A percentile compares a stretch with the other conserved stretches of the same genome.
Evolutionary conservation across 2,329 filamentous ascomycete genomes (phyloP).

Genomic region (Stenocarpella maydis): DNA sequence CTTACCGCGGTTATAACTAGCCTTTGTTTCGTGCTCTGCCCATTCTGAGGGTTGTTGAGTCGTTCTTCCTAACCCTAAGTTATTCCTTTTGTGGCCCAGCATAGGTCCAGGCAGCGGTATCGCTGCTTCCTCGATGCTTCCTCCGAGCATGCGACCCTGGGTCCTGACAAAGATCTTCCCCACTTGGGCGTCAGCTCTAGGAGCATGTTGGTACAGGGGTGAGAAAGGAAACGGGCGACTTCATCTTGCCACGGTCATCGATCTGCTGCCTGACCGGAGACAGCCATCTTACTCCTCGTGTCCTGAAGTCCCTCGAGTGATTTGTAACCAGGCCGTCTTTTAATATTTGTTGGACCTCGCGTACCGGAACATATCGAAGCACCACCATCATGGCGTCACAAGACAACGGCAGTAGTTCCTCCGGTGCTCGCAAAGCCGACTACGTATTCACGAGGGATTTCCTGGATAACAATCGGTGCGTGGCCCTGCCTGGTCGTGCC

Average conservation of each 20-base stretch:
- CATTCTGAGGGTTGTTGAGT: too few relatives aligned
- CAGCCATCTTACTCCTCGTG: not conserved
- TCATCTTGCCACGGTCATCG: not conserved
- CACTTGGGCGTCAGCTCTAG: not conserved
- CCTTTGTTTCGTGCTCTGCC: too few relatives aligned
- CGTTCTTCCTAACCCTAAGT: too few relatives aligned
- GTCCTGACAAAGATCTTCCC: not conserved
- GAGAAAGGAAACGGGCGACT: not conserved
- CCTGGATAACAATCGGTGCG: constrained; percentile 23
- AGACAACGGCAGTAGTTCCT: not conserved
- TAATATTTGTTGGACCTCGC: too few relatives aligned
- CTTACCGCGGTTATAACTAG: too few relatives aligned
- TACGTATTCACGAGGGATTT: constrained; percentile 28
- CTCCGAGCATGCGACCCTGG: too few relatives aligned
- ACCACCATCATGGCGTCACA: not conserved
- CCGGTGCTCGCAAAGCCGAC: not conserved
- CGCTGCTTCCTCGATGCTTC: too few relatives aligned
- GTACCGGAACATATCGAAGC: not conserved
- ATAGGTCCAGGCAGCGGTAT: too few relatives aligned
- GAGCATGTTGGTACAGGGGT: not conserved
- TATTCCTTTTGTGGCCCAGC: too few relatives aligned
- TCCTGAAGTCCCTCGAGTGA: not conserved
- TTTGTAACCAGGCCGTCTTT: too few relatives aligned
- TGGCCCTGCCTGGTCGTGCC: not conserved
- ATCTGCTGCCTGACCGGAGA: not conserved